Evolutionary conservation across 2,329 filamentous ascomycete species (phyloP).

Genomic region (Aspergillus ustus): DNA sequence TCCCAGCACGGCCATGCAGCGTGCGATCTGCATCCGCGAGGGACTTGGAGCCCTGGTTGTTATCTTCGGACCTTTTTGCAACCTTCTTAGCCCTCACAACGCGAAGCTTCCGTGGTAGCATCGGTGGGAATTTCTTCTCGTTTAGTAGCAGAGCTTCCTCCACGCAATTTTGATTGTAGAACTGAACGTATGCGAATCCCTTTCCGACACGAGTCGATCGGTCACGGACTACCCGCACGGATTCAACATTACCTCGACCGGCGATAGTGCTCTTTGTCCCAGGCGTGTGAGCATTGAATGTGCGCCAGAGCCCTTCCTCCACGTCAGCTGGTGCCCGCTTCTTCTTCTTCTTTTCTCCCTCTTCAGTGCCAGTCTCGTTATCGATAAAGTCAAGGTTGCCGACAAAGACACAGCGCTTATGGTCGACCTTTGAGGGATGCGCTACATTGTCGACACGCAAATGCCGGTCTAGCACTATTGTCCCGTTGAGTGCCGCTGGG

Average conservation of each 20-base stretch:
- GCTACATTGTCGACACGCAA: slow-evolving; percentile 89
- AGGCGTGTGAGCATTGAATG: slow-evolving; percentile 44
- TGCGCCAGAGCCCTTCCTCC: slow-evolving; percentile 74
- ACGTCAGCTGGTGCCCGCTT: slow-evolving; percentile 79
- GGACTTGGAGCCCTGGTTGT: slow-evolving; percentile 24
- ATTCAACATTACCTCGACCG: slow-evolving; percentile 81
- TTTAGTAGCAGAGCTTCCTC: slow-evolving; percentile 88
- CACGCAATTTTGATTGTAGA: slow-evolving; percentile 84
- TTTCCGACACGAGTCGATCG: slow-evolving; percentile 91
- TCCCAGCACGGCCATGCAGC: slow-evolving; percentile 45
- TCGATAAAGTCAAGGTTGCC: slow-evolving; percentile 97
- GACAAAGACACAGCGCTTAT: slow-evolving; percentile 91
- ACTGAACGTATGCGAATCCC: slow-evolving; percentile 97
- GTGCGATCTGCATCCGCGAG: slow-evolving; percentile 38
- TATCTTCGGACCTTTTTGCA: slow-evolving; percentile 47
- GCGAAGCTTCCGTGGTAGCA: slow-evolving; percentile 86
- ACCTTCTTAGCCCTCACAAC: slow-evolving; percentile 83
- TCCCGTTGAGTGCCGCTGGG: slow-evolving; percentile 78
- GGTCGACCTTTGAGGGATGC: slow-evolving; percentile 80
- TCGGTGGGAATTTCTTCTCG: slow-evolving; percentile 89
- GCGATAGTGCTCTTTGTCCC: slow-evolving; percentile 33
- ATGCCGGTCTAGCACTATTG: slow-evolving; percentile 81
- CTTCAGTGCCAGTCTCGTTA: slow-evolving; percentile 74
- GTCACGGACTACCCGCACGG: slow-evolving; percentile 89
- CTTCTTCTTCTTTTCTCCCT: slow-evolving; percentile 69